Conservation (phyloP, 169 alveolate species). For the Babesia ovata region DNA sequence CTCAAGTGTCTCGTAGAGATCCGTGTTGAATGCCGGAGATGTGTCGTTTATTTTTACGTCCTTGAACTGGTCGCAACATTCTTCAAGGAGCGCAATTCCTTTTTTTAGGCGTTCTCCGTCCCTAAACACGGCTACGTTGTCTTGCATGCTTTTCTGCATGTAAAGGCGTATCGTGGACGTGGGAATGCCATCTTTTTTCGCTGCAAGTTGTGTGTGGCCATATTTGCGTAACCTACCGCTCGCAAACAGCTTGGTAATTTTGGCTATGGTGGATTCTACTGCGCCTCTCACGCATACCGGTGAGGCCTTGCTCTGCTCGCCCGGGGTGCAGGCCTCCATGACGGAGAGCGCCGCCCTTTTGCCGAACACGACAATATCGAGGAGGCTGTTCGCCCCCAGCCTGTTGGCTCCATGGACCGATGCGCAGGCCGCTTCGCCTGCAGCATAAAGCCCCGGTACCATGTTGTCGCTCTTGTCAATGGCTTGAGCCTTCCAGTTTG, state of each 20-base stretch:
- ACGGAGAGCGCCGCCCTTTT: conserved; percentile 92
- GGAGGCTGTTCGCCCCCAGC: conserved; percentile 96
- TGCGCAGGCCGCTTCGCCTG: conserved; percentile 98
- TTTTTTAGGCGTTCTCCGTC: conserved; percentile 84
- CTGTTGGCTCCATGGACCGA: conserved; percentile 99
- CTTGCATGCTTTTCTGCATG: conserved; percentile 91
- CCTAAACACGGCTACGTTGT: conserved; percentile 95
- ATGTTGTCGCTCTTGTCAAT: conserved; percentile 76
- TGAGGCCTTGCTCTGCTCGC: conserved; percentile 22
- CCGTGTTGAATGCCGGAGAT: conserved; percentile 94
- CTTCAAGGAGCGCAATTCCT: conserved; percentile 85
- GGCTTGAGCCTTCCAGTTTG: conserved; percentile 95
- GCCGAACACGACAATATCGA: conserved; percentile 96
- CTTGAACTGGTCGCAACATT: conserved; percentile 77
- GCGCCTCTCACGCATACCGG: neutral
- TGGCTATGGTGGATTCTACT: conserved; percentile 20
- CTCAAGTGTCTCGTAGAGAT: conserved; percentile 93
- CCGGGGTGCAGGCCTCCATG: conserved; percentile 10
- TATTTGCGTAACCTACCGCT: conserved; percentile 4
- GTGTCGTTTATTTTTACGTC: conserved; percentile 89
- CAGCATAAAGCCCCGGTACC: conserved; percentile 93
- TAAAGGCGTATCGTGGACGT: conserved; percentile 69
- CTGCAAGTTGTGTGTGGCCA: conserved; percentile 41
- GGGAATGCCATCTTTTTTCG: conserved; percentile 50
- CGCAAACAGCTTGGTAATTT: conserved; percentile 33